Evolutionary conservation across 306 rosid genomes (phyloP).

Genomic region (Boehmeria nivea): DNA sequence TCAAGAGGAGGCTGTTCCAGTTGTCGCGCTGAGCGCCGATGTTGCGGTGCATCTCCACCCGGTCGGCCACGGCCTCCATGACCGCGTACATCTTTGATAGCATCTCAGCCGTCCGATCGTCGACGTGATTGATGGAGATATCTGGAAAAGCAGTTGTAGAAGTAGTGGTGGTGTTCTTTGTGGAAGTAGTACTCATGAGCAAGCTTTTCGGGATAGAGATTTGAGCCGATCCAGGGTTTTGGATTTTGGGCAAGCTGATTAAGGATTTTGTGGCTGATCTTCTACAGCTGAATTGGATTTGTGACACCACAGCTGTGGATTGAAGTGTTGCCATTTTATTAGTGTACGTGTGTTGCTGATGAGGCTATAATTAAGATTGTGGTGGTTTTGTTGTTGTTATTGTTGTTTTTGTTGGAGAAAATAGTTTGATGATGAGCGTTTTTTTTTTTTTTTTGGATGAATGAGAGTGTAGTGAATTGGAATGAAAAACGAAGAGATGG

Average conservation of each 20-base stretch:
- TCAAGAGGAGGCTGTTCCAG: conserved; percentile 60
- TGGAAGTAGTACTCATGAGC: not conserved
- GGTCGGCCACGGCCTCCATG: conserved; percentile 53
- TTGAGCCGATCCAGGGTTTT: conserved; percentile 8
- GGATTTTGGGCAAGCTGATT: not conserved
- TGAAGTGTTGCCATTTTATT: conserved; percentile 47
- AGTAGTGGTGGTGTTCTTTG: not conserved
- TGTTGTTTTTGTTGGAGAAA: not conserved
- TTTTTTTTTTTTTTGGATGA: too few species aligned
- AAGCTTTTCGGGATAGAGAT: not conserved
- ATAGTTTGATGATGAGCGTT: too few species aligned
- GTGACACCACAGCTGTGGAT: conserved; percentile 11
- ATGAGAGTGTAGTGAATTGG: not conserved
- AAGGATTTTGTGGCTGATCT: not conserved
- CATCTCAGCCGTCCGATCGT: conserved; percentile 8
- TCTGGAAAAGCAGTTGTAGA: not conserved
- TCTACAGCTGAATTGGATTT: not conserved
- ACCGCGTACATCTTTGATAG: conserved; percentile 43
- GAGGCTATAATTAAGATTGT: too few species aligned
- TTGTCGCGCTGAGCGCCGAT: conserved; percentile 71
- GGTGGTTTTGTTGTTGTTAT: too few species aligned
- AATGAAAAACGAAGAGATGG: not conserved
- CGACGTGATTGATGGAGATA: not conserved
- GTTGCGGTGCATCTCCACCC: conserved; percentile 73
- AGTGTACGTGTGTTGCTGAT: too few species aligned